phyloP scores from a whole-genome alignment of 257 asterid species.

The Rehmannia glutinosa region DNA sequence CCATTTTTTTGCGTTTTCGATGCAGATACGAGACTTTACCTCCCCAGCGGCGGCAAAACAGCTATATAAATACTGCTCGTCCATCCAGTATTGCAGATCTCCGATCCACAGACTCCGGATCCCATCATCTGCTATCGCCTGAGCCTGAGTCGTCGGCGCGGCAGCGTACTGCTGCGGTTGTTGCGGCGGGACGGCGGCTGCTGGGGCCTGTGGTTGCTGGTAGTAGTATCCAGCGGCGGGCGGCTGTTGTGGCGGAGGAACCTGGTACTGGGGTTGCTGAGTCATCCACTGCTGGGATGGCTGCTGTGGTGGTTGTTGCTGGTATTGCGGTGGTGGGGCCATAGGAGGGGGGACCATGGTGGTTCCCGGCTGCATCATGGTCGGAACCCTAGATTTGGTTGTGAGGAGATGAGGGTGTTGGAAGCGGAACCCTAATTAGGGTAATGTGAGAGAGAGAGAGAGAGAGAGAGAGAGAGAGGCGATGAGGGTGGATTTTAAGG shows the following conservation, averaged over 20 bases:
- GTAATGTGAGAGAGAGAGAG: constrained; percentile 2
- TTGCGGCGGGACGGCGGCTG: constrained; percentile 36
- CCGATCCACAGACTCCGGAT: constrained; percentile 92
- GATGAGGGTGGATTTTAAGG: background rate
- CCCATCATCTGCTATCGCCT: constrained; percentile 52
- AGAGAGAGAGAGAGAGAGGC: background rate
- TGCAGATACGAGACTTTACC: constrained; percentile 31
- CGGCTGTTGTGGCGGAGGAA: constrained; percentile 58
- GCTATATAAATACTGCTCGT: constrained; percentile 52
- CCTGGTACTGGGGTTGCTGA: constrained; percentile 53
- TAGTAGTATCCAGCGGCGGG: constrained; percentile 59
- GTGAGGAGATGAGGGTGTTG: background rate
- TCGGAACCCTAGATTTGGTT: constrained; percentile 19
- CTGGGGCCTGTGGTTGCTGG: constrained; percentile 46
- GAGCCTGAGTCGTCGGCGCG: constrained; percentile 32
- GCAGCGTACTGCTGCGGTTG: constrained; percentile 41
- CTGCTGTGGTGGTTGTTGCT: constrained; percentile 48
- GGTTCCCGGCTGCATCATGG: constrained; percentile 62
- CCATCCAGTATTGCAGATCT: constrained; percentile 97
- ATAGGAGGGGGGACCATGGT: constrained; percentile 58
- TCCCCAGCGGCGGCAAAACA: constrained; percentile 69
- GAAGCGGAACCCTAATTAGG: constrained; percentile 30
- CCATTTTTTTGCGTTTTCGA: background rate
- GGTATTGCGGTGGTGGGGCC: constrained; percentile 49
- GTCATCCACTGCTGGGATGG: constrained; percentile 62